Conservation (phyloP, 345 rosid species). For the Iberis pinnata region DNA sequence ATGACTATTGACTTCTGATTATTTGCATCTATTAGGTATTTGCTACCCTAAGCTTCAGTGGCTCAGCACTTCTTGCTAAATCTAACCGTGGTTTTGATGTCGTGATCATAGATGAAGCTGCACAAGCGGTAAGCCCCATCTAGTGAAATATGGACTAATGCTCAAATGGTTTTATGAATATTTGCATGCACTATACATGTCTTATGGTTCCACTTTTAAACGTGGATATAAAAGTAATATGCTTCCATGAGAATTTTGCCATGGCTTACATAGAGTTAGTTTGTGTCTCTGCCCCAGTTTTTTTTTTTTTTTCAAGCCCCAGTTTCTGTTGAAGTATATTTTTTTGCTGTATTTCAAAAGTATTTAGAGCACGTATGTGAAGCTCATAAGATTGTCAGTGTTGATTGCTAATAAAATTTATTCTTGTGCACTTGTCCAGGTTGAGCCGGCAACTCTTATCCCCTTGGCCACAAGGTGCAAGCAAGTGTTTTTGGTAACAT, state of each 20-base stretch:
- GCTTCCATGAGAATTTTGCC: background rate
- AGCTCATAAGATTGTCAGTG: background rate
- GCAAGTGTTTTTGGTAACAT: slow-evolving; percentile 89
- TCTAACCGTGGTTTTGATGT: slow-evolving; percentile 74
- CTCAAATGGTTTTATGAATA: slow-evolving; percentile 2
- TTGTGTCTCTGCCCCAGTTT: no score
- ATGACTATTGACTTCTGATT: slow-evolving; percentile 16
- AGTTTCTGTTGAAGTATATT: background rate
- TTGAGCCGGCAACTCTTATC: slow-evolving; percentile 95
- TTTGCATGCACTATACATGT: background rate
- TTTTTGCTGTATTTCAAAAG: no score
- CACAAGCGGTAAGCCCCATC: slow-evolving; percentile 78
- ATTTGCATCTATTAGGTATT: slow-evolving; percentile 53
- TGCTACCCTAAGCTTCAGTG: slow-evolving; percentile 94
- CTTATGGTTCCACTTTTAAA: background rate
- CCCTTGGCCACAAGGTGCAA: slow-evolving; percentile 91
- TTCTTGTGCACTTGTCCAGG: slow-evolving; percentile 38
- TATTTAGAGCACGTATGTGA: background rate
- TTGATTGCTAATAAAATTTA: slow-evolving; percentile 3
- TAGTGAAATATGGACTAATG: background rate
- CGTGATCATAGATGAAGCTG: slow-evolving; percentile 97
- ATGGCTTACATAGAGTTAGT: background rate
- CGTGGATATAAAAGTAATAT: background rate
- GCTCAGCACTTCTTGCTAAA: slow-evolving; percentile 65
- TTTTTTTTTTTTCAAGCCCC: background rate